These are phyloP conservation scores for Erythrobasidium yunnanense DNA, from an alignment of 768 basidiomycete species.

Conservation along the genomic window DNA sequence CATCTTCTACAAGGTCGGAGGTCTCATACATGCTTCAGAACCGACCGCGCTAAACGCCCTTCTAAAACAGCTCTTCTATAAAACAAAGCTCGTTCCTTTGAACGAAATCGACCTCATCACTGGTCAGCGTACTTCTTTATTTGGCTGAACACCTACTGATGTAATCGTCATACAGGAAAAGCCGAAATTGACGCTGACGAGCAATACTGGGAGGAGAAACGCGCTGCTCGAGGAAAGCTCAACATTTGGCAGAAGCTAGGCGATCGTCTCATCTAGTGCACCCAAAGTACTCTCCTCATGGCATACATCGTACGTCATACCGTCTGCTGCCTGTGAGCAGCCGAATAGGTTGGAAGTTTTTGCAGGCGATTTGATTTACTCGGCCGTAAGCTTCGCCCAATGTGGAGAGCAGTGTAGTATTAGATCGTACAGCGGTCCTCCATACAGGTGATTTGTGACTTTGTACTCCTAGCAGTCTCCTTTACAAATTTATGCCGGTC, in stretches of 20 bases:
- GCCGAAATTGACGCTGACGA: slow-evolving; percentile 34
- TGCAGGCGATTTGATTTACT: no score
- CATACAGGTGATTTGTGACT: no score
- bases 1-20: not conserved
- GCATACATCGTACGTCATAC: no score
- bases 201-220: slow-evolving; percentile 20
- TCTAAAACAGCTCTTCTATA: slow-evolving; percentile 30
- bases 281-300: no score
- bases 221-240: not conserved
- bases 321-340: no score
- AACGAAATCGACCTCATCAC: slow-evolving; percentile 35
- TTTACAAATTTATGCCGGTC: no score
- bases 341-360: no score
- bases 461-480: no score
- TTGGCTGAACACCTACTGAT: not conserved
- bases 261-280: not conserved
- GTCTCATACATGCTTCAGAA: not conserved
- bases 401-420: no score
- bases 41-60: not conserved
- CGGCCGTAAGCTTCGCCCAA: no score
- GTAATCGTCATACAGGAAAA: slow-evolving; percentile 8
- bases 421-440: no score
- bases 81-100: slow-evolving; percentile 29
- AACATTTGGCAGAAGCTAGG: slow-evolving; percentile 5
- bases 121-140: not conserved